These are phyloP conservation scores for Rhizopogon vinicolor DNA, from an alignment of 768 basidiomycete genomes.

Conservation along the genomic window DNA sequence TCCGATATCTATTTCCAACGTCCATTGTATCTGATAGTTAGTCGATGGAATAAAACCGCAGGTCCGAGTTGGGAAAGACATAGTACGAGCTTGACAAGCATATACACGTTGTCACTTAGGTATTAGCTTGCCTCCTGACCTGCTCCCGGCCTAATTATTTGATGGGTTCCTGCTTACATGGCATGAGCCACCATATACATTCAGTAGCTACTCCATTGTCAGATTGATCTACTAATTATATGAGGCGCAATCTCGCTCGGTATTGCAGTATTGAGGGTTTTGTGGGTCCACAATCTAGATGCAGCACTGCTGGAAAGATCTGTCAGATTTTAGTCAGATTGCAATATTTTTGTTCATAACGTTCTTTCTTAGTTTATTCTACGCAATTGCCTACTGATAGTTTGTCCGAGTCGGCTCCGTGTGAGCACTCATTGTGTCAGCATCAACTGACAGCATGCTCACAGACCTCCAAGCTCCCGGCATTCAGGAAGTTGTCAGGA, in stretches of 20 bases:
- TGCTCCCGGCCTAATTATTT: background rate
- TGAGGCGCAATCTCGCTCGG: background rate
- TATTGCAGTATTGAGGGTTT: background rate
- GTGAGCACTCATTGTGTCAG: too few relatives aligned
- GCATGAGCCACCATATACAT: background rate
- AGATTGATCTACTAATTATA: background rate
- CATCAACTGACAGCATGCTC: background rate
- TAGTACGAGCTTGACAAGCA: background rate
- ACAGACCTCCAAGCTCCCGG: background rate
- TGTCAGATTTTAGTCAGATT: background rate
- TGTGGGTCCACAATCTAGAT: background rate
- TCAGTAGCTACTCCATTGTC: background rate
- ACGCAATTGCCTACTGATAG: background rate
- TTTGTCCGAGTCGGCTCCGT: too few relatives aligned
- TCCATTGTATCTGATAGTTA: background rate
- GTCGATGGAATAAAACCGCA: background rate
- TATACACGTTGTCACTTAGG: background rate
- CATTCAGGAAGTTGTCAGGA: background rate
- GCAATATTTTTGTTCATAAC: background rate
- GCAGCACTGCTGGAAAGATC: background rate
- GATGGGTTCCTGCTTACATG: background rate
- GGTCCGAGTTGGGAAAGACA: background rate
- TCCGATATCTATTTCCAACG: conserved; percentile 1
- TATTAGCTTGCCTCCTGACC: background rate
- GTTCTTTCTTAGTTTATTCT: background rate